A percentile compares a stretch with the other conserved stretches of the same genome.
phyloP scores from a whole-genome alignment of 352 stramenopile genomes.

The Pythium myriotylum region DNA sequence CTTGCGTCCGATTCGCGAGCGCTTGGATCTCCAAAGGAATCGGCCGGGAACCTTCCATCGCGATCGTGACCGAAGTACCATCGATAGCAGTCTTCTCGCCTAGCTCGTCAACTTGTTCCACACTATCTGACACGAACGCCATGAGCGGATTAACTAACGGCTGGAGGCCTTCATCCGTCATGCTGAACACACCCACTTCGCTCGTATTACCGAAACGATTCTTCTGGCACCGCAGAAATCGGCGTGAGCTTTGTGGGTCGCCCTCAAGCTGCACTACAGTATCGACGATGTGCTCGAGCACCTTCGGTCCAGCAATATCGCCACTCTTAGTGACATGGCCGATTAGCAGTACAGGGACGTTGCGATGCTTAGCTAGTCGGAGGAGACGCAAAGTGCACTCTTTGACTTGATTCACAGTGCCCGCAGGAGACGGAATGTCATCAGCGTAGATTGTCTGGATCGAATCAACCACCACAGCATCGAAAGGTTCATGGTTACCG shows the following conservation, averaged over 20 bases:
- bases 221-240: constrained; percentile 94
- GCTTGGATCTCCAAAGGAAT: constrained; percentile 96
- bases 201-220: constrained; percentile 96
- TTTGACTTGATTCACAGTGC: constrained; percentile 93
- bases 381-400: constrained; percentile 95
- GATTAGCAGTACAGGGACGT: constrained; percentile 93
- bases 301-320: constrained; percentile 94
- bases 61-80: constrained; percentile 90
- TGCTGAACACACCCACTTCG: constrained; percentile 96
- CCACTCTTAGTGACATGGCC: constrained; percentile 98
- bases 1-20: constrained; percentile 75
- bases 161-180: constrained; percentile 85
- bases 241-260: constrained; percentile 75
- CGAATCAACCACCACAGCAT: constrained; percentile 93
- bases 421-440: constrained; percentile 77
- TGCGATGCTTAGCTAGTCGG: constrained; percentile 91
- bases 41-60: constrained; percentile 92
- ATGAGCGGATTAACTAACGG: constrained; percentile 79
- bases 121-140: constrained; percentile 67
- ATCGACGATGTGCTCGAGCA: constrained; percentile 93
- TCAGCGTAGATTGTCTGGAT: constrained; percentile 96
- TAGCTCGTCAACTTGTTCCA: constrained; percentile 30
- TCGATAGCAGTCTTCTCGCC: constrained; percentile 33
- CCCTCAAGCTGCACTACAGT: constrained; percentile 96
- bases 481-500: constrained; percentile 34